These are phyloP conservation scores for Coniochaeta hoffmannii DNA, from an alignment of 2,329 filamentous ascomycete genomes.

Conservation along the genomic window DNA sequence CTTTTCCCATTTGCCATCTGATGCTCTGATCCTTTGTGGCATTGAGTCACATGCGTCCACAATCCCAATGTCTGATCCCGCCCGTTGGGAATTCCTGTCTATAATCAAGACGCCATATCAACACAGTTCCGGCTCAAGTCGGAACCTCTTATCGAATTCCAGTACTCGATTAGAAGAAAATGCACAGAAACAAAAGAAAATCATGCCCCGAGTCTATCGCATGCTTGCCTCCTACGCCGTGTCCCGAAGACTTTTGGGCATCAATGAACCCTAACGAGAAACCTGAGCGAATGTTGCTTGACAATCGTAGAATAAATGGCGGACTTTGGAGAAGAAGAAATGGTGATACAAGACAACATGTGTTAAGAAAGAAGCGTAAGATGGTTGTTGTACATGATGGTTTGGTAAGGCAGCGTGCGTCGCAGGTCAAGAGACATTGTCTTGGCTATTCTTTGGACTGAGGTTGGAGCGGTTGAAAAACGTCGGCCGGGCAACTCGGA, in stretches of 20 bases:
- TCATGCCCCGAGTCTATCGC: conserved; percentile 4
- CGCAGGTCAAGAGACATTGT: conserved; percentile 15
- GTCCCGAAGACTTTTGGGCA: background rate
- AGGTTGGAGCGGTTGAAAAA: conserved; percentile 49
- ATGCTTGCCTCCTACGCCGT: background rate
- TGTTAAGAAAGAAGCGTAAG: background rate
- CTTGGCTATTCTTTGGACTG: conserved; percentile 43
- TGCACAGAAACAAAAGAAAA: conserved; percentile 9
- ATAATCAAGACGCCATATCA: background rate
- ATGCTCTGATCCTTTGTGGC: background rate
- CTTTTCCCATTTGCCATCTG: background rate
- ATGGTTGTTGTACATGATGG: background rate
- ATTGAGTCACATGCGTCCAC: background rate
- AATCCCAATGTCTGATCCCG: background rate
- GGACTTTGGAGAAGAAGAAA: background rate
- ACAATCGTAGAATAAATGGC: background rate
- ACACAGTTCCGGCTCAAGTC: background rate
- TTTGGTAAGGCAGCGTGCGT: background rate
- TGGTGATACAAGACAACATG: conserved; percentile 14
- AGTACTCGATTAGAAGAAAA: conserved; percentile 4
- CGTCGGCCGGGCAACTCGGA: conserved; percentile 51
- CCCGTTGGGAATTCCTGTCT: background rate
- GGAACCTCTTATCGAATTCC: background rate
- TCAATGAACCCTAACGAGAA: background rate
- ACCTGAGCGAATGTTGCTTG: background rate